These are phyloP conservation scores for Litchi chinensis DNA, from an alignment of 345 rosid species.

Conservation along the genomic window DNA sequence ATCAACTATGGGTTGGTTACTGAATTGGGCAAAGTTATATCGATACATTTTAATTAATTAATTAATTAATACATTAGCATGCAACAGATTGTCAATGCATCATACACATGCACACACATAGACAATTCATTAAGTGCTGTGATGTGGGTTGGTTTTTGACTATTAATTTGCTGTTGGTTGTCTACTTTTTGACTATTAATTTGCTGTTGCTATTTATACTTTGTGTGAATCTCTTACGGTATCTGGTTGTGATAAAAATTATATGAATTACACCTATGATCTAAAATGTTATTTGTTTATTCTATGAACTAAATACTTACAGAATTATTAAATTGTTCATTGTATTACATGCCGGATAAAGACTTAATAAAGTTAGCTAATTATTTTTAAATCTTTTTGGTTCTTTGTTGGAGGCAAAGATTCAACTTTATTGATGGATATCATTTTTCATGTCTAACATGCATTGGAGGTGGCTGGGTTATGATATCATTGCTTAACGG, in stretches of 20 bases:
- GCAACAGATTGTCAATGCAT: neutral
- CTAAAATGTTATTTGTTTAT: neutral
- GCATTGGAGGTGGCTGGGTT: neutral
- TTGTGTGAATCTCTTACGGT: neutral
- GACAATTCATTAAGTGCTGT: neutral
- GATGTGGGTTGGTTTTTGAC: neutral
- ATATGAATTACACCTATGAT: neutral
- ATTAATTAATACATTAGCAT: neutral
- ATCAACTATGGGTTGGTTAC: neutral
- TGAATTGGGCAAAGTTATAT: neutral
- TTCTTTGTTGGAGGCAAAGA: neutral
- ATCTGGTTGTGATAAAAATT: neutral
- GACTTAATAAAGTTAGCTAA: neutral
- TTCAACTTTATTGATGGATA: neutral
- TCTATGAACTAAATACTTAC: neutral
- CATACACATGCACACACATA: neutral
- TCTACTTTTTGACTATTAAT: neutral
- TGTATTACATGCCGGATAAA: neutral
- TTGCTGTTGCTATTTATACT: neutral
- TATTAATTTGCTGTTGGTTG: neutral
- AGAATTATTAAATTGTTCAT: neutral
- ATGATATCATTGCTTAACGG: slow-evolving; percentile 7
- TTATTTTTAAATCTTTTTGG: neutral
- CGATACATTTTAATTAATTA: neutral
- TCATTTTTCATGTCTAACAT: slow-evolving; percentile 4